Base-by-base conservation (phyloP, 495 filamentous ascomycete species). In the Annulohypoxylon bovei region DNA sequence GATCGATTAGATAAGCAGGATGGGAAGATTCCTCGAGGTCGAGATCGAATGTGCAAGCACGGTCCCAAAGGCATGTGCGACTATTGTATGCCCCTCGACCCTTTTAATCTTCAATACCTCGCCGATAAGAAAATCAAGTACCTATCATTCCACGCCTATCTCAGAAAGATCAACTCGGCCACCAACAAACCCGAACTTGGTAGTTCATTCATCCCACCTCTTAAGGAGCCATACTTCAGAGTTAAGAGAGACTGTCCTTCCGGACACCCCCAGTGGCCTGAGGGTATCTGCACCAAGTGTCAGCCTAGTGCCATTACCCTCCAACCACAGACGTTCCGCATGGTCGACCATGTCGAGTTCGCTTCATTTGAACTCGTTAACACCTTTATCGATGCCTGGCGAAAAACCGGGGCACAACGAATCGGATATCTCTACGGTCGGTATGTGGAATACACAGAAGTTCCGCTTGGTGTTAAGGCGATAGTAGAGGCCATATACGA, bases 301-400 rank as follows among this genome's bases (percentile, higher is more conserved):
- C 95, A 99, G 75, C 95, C 95, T 12, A 97, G 94, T 62, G 95
- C 95, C 25, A 99, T 99, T 77, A 97, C 92, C 44, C 84, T 99
- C 20, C 94, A 98, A 72, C 92, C 92, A 12, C 95, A 99, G 76
- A 85, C 92, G 30, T 99, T 92, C 75, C 92, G 95, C n/a, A 98
- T 94, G 92, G 94, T 99, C 0, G 95, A 99, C 74, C 95, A 99
- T 78, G 94, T 99, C 68, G 96, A 99, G 76, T 98, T 99, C 76
- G 87, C 95, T 3, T 88, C 91, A 1, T 87, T 93, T 1, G 85
- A 86, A 33, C 81, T 98, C 20, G 91, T 99, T 76, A 90, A 99
- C 75, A 89, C 88, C 6, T 87, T 98, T 30, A 87, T 99, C 39
- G 88, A 97, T 67, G 95, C 95, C 67, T 99, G 95, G 95, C 87